Evolutionary conservation across 352 stramenopile species (phyloP).

Genomic region (Globisporangium alternatum): DNA sequence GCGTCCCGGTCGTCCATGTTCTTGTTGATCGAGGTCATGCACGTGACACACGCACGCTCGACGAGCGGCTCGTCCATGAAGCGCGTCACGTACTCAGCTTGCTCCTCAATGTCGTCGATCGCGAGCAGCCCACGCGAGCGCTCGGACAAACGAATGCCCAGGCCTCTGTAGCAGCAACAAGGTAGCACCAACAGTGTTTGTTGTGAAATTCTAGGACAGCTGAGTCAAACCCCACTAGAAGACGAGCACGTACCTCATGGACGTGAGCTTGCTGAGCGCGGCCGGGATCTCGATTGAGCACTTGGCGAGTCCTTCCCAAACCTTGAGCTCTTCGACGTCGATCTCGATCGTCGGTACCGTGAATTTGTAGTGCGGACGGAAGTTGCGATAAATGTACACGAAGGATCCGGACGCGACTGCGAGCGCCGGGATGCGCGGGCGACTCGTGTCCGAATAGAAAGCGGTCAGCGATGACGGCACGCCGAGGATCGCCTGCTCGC

Average conservation of each 20-base stretch:
- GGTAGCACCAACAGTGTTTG: not conserved
- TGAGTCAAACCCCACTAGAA: not conserved
- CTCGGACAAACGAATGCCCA: constrained; percentile 68
- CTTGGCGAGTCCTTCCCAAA: constrained; percentile 69
- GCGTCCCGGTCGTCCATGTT: constrained; percentile 83
- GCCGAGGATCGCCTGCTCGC: constrained; percentile 78
- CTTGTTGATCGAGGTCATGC: constrained; percentile 89
- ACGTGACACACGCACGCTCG: constrained; percentile 78
- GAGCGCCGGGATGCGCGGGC: constrained; percentile 75
- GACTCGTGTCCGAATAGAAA: constrained; percentile 73
- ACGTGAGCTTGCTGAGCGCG: constrained; percentile 58
- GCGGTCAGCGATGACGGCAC: constrained; percentile 63
- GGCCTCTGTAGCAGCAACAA: constrained; percentile 25
- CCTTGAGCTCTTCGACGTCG: constrained; percentile 58
- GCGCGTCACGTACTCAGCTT: constrained; percentile 75
- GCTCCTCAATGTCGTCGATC: constrained; percentile 81
- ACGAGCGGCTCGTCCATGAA: constrained; percentile 78
- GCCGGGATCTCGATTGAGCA: constrained; percentile 69
- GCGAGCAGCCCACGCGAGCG: constrained; percentile 66
- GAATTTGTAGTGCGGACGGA: constrained; percentile 91
- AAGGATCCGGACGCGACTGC: constrained; percentile 83
- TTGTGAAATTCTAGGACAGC: too few species aligned
- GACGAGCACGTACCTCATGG: constrained; percentile 35
- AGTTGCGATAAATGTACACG: constrained; percentile 92
- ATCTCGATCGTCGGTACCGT: constrained; percentile 79